Conservation (phyloP, 805 yeast species). For the Metschnikowia vanudenii region DNA sequence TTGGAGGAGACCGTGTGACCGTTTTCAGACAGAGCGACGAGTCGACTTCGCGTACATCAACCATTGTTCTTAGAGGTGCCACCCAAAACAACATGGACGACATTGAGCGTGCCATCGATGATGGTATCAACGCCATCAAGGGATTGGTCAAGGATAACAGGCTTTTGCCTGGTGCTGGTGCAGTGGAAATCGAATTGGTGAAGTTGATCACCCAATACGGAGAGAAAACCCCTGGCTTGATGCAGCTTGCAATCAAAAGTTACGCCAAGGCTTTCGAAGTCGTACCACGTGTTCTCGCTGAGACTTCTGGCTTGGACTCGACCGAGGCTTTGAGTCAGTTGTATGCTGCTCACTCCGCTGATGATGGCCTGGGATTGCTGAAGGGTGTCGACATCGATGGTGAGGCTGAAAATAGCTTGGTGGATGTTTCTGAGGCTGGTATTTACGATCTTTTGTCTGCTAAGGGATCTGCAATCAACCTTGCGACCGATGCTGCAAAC, state of each 20-base stretch:
- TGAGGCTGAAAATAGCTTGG: conserved; percentile 55
- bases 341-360: conserved; percentile 77
- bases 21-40: conserved; percentile 73
- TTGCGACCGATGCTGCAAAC: conserved; percentile 93
- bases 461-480: conserved; percentile 82
- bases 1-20: conserved; percentile 97
- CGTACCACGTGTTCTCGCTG: conserved; percentile 88
- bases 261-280: conserved; percentile 95
- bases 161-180: conserved; percentile 94
- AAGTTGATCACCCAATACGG: conserved; percentile 79
- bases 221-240: conserved; percentile 88
- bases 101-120: conserved; percentile 95
- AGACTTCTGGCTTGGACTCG: conserved; percentile 89
- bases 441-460: conserved; percentile 78
- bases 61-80: conserved; percentile 94
- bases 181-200: conserved; percentile 85
- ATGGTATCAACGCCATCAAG: conserved; percentile 90
- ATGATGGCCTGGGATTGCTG: conserved; percentile 46
- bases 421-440: conserved; percentile 66
- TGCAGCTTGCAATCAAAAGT: conserved; percentile 91
- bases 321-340: conserved; percentile 85
- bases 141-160: conserved; percentile 78
- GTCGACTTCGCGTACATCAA: conserved; percentile 75
- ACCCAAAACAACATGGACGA: conserved; percentile 92
- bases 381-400: conserved; percentile 79